Base-by-base conservation (phyloP, 257 asterid genomes). In the Nicotiana otophora region DNA sequence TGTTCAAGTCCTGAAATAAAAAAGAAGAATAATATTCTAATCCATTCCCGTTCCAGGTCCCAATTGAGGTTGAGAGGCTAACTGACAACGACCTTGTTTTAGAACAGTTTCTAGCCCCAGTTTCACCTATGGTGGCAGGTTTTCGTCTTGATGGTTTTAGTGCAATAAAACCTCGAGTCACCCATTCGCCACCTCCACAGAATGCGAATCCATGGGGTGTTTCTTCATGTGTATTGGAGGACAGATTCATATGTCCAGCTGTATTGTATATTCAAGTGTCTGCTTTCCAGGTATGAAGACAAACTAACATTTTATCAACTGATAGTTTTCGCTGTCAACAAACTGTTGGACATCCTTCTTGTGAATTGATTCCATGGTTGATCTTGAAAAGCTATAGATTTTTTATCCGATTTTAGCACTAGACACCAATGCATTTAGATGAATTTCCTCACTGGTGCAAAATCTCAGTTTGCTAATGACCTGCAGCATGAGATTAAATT, bases 91-190 rank as follows among this genome's bases (percentile, higher is more conserved):
- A 93, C 86, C 98, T 94, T 89, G 93, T 93, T 80, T 86, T 96
- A 84, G 99, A 96, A 86, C 99, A 93, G 86, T 96, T 88, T 83
- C 83, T 93, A 42, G 85, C 97, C 75, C 93, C 95, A 30, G 91
- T 89, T 88, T 92, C 98, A 78, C 99, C 98, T 81, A 88, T 87
- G 90, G 84, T 94, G 88, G 95, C 97, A 79, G 99, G 99, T 75
- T 96, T 96, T 88, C 99, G 98, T 60, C 86, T 96, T 81, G 99
- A 96, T 84, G 98, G 96, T 85, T 91, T 96, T 87, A 90, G 91
- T 86, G 95, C 95, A 31, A 92, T 96, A 86, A 96, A 91, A 90
- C 94, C 89, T 83, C 90, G 97, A 61, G 91, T 91, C 63, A 89
- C 87, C 84, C 99, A 94, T 87, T 94, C 98, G 64, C 99, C 97